These are phyloP conservation scores for Zelonia costaricensis DNA, from an alignment of 208 protist species.

Conservation along the genomic window DNA sequence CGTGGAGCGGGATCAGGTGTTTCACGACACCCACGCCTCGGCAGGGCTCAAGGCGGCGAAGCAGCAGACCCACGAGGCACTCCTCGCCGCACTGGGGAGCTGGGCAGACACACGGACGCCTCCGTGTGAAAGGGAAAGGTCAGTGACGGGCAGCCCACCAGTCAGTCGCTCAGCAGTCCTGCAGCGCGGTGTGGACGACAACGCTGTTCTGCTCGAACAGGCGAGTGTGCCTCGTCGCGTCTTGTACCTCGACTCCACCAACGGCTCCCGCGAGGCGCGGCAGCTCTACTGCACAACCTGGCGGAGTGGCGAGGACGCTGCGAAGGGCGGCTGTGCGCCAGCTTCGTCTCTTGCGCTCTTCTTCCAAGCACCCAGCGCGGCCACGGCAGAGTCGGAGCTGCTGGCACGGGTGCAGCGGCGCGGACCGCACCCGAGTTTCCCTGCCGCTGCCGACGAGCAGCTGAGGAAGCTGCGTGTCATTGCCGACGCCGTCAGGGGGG, in stretches of 20 bases:
- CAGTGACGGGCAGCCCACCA: too few species aligned
- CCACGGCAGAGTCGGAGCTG: constrained; percentile 1
- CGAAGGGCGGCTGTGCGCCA: too few species aligned
- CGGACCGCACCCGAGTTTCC: constrained; percentile 34
- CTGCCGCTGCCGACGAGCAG: constrained; percentile 13
- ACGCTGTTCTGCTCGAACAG: too few species aligned
- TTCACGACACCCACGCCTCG: not conserved
- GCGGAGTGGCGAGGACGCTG: too few species aligned
- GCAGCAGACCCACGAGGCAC: constrained; percentile 21
- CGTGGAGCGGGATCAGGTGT: constrained; percentile 40
- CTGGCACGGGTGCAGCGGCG: constrained; percentile 26
- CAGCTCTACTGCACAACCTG: constrained; percentile 17
- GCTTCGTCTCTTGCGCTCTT: constrained; percentile 7
- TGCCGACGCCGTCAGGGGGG: constrained; percentile 3
- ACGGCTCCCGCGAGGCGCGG: constrained; percentile 34
- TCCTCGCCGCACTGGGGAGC: constrained; percentile 10
- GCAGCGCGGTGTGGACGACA: too few species aligned
- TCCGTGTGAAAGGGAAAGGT: too few species aligned
- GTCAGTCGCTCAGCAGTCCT: too few species aligned
- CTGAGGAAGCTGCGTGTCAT: constrained; percentile 30
- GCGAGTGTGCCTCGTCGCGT: constrained; percentile 16
- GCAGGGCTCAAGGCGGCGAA: constrained; percentile 19
- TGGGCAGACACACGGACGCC: not conserved
- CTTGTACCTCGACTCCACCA: constrained; percentile 53
- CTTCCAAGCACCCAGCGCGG: constrained; percentile 1